Conservation (phyloP, 331 rosid species). For the Quercus tomentella region DNA sequence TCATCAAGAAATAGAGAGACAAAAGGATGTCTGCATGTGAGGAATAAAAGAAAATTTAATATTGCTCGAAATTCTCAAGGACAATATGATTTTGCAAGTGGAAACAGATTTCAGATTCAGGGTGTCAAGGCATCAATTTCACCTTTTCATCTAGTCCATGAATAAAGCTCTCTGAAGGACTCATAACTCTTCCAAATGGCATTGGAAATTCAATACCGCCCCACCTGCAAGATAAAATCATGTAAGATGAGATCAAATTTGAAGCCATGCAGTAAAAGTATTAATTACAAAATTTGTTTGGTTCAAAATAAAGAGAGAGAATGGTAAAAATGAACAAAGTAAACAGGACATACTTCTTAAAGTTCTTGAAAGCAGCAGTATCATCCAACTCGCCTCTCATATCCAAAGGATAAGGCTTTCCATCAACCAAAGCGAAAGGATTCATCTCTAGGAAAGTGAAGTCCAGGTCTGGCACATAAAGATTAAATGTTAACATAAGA, state of each 20-base stretch:
- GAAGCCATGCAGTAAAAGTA: conserved; percentile 5
- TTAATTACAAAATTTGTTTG: background rate
- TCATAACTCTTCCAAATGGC: conserved; percentile 97
- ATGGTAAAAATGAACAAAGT: conserved; percentile 4
- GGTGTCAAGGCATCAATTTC: conserved; percentile 12
- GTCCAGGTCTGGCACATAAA: conserved; percentile 74
- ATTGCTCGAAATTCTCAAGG: background rate
- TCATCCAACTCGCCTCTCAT: conserved; percentile 99
- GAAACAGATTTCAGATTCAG: conserved; percentile 2
- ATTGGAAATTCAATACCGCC: conserved; percentile 82
- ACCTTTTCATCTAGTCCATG: conserved; percentile 97
- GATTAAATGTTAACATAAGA: conserved; percentile 2
- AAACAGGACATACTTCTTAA: conserved; percentile 63
- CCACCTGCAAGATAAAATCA: conserved; percentile 60
- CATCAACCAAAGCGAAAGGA: conserved; percentile 80
- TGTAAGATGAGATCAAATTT: conserved; percentile 4
- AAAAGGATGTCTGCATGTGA: background rate
- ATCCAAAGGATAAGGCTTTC: conserved; percentile 98
- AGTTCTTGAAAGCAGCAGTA: conserved; percentile 95
- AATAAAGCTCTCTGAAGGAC: conserved; percentile 69
- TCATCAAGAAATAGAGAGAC: background rate
- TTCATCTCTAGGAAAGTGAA: conserved; percentile 98
- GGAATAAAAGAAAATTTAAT: background rate
- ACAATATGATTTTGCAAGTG: background rate
- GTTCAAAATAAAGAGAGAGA: background rate